Conservation (phyloP, 768 basidiomycete genomes). For the Auricularia auricula-judae region DNA sequence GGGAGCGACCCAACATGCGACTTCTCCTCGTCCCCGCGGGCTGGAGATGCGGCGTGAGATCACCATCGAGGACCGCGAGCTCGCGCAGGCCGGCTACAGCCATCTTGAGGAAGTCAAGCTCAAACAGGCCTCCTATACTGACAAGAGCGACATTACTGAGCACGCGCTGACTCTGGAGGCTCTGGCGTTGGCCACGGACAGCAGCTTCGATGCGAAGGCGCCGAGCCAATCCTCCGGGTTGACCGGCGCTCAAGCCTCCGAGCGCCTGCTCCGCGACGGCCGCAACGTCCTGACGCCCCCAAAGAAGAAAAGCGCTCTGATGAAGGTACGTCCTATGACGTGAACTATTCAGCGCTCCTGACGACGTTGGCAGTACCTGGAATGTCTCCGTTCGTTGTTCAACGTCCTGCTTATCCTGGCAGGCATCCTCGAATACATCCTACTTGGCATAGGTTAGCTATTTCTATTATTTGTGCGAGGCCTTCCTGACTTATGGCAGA, state of each 20-base stretch:
- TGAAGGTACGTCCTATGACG: conserved; percentile 34
- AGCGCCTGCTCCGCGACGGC: conserved; percentile 45
- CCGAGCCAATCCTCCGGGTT: conserved; percentile 41
- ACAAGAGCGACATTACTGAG: conserved; percentile 48
- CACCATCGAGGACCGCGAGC: conserved; percentile 56
- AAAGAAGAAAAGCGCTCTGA: conserved; percentile 51
- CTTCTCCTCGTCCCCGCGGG: conserved; percentile 34
- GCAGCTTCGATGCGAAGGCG: conserved; percentile 42
- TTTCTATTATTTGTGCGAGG: conserved; percentile 17
- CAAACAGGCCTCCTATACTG: conserved; percentile 19
- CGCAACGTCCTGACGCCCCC: conserved; percentile 56
- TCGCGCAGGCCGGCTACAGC: conserved; percentile 59
- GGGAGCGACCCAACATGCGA: conserved; percentile 4
- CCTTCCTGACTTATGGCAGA: background rate
- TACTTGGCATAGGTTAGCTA: conserved; percentile 52
- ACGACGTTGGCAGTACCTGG: conserved; percentile 37
- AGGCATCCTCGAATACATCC: conserved; percentile 53
- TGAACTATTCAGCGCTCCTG: background rate
- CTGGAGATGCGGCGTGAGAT: conserved; percentile 50
- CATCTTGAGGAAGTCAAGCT: conserved; percentile 33
- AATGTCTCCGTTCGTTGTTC: conserved; percentile 50
- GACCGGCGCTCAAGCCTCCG: conserved; percentile 38
- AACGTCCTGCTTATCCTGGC: conserved; percentile 58
- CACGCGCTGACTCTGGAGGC: conserved; percentile 35
- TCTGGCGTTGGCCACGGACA: conserved; percentile 31